A percentile compares a stretch with the other conserved stretches of the same genome.
Conservation (phyloP, 108 stramenopile genomes). For the Nannochloropsis granulata region DNA sequence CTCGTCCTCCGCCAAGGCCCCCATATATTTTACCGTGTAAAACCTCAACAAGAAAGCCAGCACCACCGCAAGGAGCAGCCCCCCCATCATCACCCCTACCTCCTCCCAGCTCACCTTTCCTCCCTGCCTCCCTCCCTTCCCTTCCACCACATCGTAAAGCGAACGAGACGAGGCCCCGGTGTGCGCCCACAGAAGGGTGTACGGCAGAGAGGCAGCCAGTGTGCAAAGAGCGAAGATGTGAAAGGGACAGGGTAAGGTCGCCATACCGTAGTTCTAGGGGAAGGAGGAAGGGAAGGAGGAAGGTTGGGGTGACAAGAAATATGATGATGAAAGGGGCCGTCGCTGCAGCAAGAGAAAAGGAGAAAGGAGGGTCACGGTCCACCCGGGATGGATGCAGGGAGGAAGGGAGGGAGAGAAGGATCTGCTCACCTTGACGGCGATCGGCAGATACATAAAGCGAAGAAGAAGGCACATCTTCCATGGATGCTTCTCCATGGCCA, state of each 20-base stretch:
- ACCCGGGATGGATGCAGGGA: too few relatives aligned
- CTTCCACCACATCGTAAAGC: background rate
- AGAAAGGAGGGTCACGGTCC: too few relatives aligned
- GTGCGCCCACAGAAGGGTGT: background rate
- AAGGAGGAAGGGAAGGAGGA: too few relatives aligned
- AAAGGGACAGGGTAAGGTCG: background rate
- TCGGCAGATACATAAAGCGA: background rate
- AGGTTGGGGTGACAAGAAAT: too few relatives aligned
- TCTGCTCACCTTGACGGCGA: background rate
- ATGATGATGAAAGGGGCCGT: too few relatives aligned
- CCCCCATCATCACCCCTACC: background rate
- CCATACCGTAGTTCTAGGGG: background rate
- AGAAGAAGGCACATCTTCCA: background rate
- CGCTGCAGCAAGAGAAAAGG: too few relatives aligned
- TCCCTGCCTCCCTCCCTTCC: background rate
- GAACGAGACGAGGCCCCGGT: background rate
- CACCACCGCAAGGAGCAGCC: background rate
- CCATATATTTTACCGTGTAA: constrained; percentile 47
- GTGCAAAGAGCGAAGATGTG: background rate
- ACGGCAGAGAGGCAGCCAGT: background rate
- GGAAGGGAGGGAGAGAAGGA: too few relatives aligned
- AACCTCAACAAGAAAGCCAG: constrained; percentile 27
- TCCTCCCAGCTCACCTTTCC: background rate
- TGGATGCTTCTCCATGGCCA: background rate
- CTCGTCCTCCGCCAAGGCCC: constrained; percentile 4